phyloP scores from a whole-genome alignment of 768 basidiomycete species.

The Crassisporium funariophilum region DNA sequence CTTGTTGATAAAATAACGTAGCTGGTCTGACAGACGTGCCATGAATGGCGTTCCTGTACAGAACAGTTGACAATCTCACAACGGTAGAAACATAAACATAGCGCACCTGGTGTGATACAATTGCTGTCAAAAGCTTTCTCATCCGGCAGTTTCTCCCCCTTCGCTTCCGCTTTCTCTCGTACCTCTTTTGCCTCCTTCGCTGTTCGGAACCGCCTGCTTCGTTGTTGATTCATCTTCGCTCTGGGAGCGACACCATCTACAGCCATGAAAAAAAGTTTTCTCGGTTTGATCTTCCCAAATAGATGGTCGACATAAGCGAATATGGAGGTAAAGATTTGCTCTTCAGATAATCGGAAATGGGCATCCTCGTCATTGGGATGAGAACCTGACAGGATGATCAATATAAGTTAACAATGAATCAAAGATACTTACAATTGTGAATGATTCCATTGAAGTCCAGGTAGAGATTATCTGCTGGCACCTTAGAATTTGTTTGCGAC shows the following conservation, averaged over 20 bases:
- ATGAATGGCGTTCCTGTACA: slow-evolving; percentile 89
- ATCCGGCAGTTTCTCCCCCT: slow-evolving; percentile 89
- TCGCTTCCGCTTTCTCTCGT: slow-evolving; percentile 81
- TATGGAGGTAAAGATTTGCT: slow-evolving; percentile 96
- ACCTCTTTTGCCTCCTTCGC: slow-evolving; percentile 91
- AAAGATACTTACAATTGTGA: slow-evolving; percentile 62
- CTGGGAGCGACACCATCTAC: slow-evolving; percentile 97
- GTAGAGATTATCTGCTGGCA: slow-evolving; percentile 75
- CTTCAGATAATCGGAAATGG: slow-evolving; percentile 93
- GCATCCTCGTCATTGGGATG: slow-evolving; percentile 97
- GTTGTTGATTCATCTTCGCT: slow-evolving; percentile 99
- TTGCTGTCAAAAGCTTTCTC: slow-evolving; percentile 98
- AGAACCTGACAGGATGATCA: slow-evolving; percentile 52
- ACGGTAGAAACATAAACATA: not conserved
- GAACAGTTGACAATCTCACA: not conserved
- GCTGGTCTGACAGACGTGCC: slow-evolving; percentile 86
- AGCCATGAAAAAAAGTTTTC: slow-evolving; percentile 98
- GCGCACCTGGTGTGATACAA: slow-evolving; percentile 94
- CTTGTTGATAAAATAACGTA: slow-evolving; percentile 97
- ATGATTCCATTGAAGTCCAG: slow-evolving; percentile 95
- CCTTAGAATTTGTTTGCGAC: not conserved
- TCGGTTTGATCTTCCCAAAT: slow-evolving; percentile 96
- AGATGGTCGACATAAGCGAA: slow-evolving; percentile 97
- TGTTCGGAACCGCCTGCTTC: slow-evolving; percentile 89
- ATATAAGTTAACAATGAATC: slow-evolving; percentile 1